phyloP scores from a whole-genome alignment of 441 rosid genomes.

The Monsonia emarginata region DNA sequence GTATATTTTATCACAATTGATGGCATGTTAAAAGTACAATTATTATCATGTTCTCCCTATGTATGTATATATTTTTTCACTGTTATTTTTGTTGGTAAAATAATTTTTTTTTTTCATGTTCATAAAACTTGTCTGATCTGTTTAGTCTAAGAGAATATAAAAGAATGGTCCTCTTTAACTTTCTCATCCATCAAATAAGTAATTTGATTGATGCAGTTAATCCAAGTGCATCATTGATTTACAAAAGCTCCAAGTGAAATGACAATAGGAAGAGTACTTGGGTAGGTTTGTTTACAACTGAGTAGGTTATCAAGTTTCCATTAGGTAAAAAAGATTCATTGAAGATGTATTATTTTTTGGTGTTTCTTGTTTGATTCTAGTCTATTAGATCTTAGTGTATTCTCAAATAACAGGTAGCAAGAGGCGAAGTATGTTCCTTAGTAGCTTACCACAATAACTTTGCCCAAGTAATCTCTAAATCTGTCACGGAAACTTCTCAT shows the following conservation, averaged over 20 bases:
- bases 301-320: not conserved
- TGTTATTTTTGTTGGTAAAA: not conserved
- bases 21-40: no score
- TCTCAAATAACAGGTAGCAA: not conserved
- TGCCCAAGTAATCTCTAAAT: conserved; percentile 55
- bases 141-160: not conserved
- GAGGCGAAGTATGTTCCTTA: not conserved
- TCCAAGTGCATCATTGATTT: not conserved
- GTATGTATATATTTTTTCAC: not conserved
- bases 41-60: no score
- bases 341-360: not conserved
- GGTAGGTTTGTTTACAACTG: no score
- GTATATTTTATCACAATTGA: no score
- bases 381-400: not conserved
- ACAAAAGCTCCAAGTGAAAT: not conserved
- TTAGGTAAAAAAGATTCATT: not conserved
- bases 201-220: not conserved
- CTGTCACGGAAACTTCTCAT: conserved; percentile 81
- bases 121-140: not conserved
- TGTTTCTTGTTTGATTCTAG: not conserved
- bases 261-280: not conserved
- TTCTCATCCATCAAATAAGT: not conserved
- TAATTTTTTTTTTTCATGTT: not conserved
- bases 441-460: conserved; percentile 58
- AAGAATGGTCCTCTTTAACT: not conserved